Evolutionary conservation across 148 eudicot species (phyloP), one percentile per base, ranked within the genome.

Genomic region (Vaccinium myrtillus): DNA sequence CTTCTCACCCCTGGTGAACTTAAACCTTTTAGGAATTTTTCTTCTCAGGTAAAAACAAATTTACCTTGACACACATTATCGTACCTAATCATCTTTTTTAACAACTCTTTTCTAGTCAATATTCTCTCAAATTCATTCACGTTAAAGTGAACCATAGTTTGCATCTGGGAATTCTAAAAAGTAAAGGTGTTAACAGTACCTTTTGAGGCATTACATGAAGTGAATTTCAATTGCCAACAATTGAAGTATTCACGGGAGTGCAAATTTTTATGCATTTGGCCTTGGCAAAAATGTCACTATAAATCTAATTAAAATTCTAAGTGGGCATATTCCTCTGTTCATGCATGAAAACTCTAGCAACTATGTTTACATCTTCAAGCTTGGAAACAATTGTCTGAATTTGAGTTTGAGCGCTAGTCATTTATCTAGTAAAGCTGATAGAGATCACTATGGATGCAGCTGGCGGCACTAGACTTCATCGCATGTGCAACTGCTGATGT

Each of bases 401-500:
- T 36, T 4, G 18, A 69, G 74, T 69, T 69, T 69, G 36, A 25
- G 27, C 12, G 7, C 39, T 27, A 4, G 36, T 25, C 73, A 0
- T 27, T 23, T 69, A 27, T 69, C 18, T 30, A 65, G 23, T 69
- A 27, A 25, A 10, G 15, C 61, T 11, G 10, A 53, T 56, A 16
- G 2, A 23, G 48, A 79, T 86, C 86, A 51, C 23, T 87, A 23
- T 87, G 79, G 50, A 77, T 85, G 88, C 93, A 93, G 98, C 87
- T 95, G 81, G 98, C 98, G 54, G 98, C 98, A 6, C 85, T 95
- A 84, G 98, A 95, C 90, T 95, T 95, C 80, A 97, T 97, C 30
- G 96, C 93, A 2, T 95, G 99, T 89, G 98, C 98, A 51, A 92
- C 94, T 82, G 91, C 98, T 67, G 95, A 95, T 89, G 94, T 94